Conservation (phyloP, 768 basidiomycete genomes). For the Lanmaoa pseudosensibilis region DNA sequence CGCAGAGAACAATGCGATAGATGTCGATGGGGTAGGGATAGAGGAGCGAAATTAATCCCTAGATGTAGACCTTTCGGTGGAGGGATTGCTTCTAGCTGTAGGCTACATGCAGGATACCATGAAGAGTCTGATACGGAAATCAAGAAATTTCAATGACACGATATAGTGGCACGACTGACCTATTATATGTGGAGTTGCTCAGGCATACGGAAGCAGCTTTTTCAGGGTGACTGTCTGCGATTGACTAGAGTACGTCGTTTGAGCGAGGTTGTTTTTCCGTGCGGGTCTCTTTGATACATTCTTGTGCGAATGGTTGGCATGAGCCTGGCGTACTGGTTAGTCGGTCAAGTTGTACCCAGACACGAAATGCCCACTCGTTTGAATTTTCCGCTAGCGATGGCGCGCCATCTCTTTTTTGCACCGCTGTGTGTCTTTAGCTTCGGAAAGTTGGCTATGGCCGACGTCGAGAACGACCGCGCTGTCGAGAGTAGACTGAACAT, state of each 20-base stretch:
- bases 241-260: slow-evolving; percentile 63
- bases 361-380: slow-evolving; percentile 59
- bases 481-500: slow-evolving; percentile 27
- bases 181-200: slow-evolving; percentile 22
- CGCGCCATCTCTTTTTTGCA: slow-evolving; percentile 79
- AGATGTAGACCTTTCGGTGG: not conserved
- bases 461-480: slow-evolving; percentile 59
- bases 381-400: slow-evolving; percentile 65
- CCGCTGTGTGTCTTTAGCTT: slow-evolving; percentile 82
- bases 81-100: not conserved
- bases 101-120: slow-evolving; percentile 2
- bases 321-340: slow-evolving; percentile 44
- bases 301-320: slow-evolving; percentile 71
- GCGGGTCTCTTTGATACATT: slow-evolving; percentile 66
- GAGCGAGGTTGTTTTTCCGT: slow-evolving; percentile 63
- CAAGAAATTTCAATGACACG: not conserved
- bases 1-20: slow-evolving; percentile 29
- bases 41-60: slow-evolving; percentile 11
- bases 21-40: slow-evolving; percentile 28
- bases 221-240: slow-evolving; percentile 68
- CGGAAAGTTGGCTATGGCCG: slow-evolving; percentile 55
- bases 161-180: slow-evolving; percentile 12
- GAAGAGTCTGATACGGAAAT: slow-evolving; percentile 12
- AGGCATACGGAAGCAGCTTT: slow-evolving; percentile 73
- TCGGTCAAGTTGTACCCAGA: not conserved